Conservation (phyloP, 768 basidiomycete genomes). For the Mycena olivaceomarginata region DNA sequence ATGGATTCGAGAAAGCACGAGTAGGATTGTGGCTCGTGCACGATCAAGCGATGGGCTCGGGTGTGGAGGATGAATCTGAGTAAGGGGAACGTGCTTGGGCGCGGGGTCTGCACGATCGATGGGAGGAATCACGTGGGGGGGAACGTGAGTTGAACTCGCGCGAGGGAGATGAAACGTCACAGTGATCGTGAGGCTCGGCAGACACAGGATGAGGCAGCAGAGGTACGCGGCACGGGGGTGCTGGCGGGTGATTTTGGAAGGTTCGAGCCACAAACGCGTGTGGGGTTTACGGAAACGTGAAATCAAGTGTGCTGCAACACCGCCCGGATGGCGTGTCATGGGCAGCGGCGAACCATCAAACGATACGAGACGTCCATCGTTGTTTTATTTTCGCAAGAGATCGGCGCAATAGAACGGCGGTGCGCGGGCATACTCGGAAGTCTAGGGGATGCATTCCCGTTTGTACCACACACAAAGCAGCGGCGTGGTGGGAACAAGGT, state of each 20-base stretch:
- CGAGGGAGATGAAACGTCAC: not conserved
- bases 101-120: no score
- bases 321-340: not conserved
- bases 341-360: conserved; percentile 24
- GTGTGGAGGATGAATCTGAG: no score
- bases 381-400: conserved; percentile 4
- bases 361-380: conserved; percentile 1
- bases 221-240: no score
- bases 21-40: not conserved
- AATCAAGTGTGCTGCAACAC: not conserved
- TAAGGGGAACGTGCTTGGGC: no score
- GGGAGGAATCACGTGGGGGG: no score
- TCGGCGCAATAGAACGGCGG: conserved; percentile 14
- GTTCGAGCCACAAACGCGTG: not conserved
- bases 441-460: not conserved
- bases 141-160: no score
- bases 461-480: not conserved
- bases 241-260: not conserved
- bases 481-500: no score
- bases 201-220: no score
- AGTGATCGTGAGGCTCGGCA: no score
- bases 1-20: not conserved
- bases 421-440: conserved; percentile 20
- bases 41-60: no score
- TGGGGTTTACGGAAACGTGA: not conserved